A percentile compares a stretch with the other conserved stretches of the same genome.
These are phyloP conservation scores for Plectosphaerella cucumerina DNA, from an alignment of 2,329 filamentous ascomycete species.

Conservation along the genomic window DNA sequence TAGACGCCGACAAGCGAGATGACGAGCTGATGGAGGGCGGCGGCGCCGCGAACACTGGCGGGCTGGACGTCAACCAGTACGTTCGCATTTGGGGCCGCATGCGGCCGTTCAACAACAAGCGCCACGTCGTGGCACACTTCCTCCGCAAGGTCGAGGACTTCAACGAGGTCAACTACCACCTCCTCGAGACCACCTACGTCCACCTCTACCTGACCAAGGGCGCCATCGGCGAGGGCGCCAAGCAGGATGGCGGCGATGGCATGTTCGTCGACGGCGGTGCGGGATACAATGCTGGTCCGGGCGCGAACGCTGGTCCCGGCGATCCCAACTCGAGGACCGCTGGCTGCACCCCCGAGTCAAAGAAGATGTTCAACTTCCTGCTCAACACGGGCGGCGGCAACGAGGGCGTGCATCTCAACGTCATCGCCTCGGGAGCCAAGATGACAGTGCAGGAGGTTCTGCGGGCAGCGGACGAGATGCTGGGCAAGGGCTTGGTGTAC, in stretches of 20 bases:
- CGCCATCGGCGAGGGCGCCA: slow-evolving; percentile 40
- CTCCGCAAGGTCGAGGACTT: slow-evolving; percentile 77
- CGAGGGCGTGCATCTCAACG: slow-evolving; percentile 79
- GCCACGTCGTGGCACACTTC: slow-evolving; percentile 74
- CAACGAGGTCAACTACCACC: slow-evolving; percentile 91
- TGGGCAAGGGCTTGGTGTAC: slow-evolving; percentile 72
- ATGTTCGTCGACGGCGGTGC: slow-evolving; percentile 54
- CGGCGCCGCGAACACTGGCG: slow-evolving; percentile 38
- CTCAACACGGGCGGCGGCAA: slow-evolving; percentile 64
- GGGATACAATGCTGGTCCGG: slow-evolving; percentile 31
- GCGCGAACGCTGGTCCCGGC: slow-evolving; percentile 24
- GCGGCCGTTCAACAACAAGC: slow-evolving; percentile 79
- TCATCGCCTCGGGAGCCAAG: slow-evolving; percentile 63
- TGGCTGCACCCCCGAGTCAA: slow-evolving; percentile 53
- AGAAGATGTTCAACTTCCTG: slow-evolving; percentile 69
- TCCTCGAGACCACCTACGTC: slow-evolving; percentile 84
- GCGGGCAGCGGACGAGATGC: slow-evolving; percentile 76
- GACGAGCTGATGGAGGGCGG: slow-evolving; percentile 28
- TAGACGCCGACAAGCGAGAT: slow-evolving; percentile 59
- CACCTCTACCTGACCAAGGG: slow-evolving; percentile 81
- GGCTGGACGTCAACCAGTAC: slow-evolving; percentile 70
- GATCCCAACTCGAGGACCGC: slow-evolving; percentile 29
- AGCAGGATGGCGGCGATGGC: slow-evolving; percentile 33
- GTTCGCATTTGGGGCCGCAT: slow-evolving; percentile 83
- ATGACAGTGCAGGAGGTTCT: slow-evolving; percentile 68